Base-by-base conservation (phyloP, 345 rosid genomes). In the Citrus medica region DNA sequence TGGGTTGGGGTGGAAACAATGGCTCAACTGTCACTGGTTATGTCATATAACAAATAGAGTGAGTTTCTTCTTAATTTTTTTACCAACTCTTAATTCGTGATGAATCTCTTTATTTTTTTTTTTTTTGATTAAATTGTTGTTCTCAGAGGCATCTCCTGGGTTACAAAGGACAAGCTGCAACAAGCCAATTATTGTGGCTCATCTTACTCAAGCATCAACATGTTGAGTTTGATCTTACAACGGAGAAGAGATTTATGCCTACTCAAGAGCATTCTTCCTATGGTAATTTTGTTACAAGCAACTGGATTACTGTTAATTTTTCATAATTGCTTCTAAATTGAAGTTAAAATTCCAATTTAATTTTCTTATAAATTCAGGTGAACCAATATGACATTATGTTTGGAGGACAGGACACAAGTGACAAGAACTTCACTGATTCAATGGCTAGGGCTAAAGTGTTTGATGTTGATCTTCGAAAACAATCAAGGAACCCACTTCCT, bases 231-330 rank as follows among this genome's bases (percentile, higher is more conserved):
- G 99, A 81, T 96, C 99, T 25, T 96, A 83, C 87, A 91, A 91
- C 85, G 98, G 98, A 67, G 98, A 92, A 82, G 99, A 96, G 85
- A 96, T 96, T 75, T 89, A 92, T 85, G 98, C 97, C 99, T 94
- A 84, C 40, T 38, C 42, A 96, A 91, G 88, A 96, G 95, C 84
- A 91, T 94, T 53, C 93, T 96, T 68, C 99, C 99, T 28, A 88
- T 92, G 98, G 98, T 96, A 92, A 28, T 68, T 27, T 51, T 1
- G 28, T 40, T 25, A 35, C 6, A 21, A 61, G 64, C 22, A 59
- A 27, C 19, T 32, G 64, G n/a, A 30, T 62, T 32, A 24, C 19
- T 40, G 9, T 19, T 19, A 51, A 32, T 7, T 28, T 48, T 28
- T 24, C 22, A 2, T 27, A 17, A 70, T 27, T 51, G 6, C 6